phyloP scores from a whole-genome alignment of 495 filamentous ascomycete species.

The Glutinoglossum americanum region DNA sequence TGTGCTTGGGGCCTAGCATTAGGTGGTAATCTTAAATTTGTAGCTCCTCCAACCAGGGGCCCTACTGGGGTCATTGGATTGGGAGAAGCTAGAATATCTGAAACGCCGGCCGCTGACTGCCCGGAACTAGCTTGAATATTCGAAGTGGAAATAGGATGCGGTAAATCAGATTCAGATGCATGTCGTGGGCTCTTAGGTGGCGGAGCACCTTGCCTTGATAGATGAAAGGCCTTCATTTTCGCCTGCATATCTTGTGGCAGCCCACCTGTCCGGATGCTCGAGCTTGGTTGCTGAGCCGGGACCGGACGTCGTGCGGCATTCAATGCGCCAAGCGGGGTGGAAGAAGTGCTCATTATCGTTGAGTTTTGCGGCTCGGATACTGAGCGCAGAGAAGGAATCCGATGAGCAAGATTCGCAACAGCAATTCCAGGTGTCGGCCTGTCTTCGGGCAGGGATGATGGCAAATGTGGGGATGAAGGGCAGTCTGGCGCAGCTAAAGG shows the following conservation, averaged over 20 bases:
- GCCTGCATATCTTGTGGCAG: constrained; percentile 64
- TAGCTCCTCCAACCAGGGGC: constrained; percentile 1
- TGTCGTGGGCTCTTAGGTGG: constrained; percentile 14
- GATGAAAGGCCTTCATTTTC: constrained; percentile 56
- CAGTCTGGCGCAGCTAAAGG: not conserved
- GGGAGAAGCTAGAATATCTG: not conserved
- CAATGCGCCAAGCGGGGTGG: constrained; percentile 59
- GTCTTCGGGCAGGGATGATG: constrained; percentile 4
- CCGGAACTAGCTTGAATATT: constrained; percentile 16
- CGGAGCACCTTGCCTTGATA: constrained; percentile 37
- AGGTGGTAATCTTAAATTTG: constrained; percentile 18
- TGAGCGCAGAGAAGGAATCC: constrained; percentile 6
- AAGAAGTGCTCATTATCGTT: constrained; percentile 41
- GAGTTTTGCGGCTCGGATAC: constrained; percentile 19
- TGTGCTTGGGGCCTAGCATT: constrained; percentile 19
- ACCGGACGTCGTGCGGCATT: constrained; percentile 52
- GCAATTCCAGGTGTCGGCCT: not conserved
- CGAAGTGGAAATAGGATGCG: constrained; percentile 17
- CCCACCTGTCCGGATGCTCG: constrained; percentile 28
- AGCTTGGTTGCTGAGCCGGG: constrained; percentile 28
- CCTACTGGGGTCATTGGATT: constrained; percentile 6
- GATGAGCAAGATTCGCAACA: not conserved
- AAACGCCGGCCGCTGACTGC: constrained; percentile 6
- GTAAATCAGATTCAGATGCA: constrained; percentile 3
- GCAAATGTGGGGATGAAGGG: not conserved